Conservation (phyloP, 1,284 basidiomycete species). For the Malassezia vespertilionis region DNA sequence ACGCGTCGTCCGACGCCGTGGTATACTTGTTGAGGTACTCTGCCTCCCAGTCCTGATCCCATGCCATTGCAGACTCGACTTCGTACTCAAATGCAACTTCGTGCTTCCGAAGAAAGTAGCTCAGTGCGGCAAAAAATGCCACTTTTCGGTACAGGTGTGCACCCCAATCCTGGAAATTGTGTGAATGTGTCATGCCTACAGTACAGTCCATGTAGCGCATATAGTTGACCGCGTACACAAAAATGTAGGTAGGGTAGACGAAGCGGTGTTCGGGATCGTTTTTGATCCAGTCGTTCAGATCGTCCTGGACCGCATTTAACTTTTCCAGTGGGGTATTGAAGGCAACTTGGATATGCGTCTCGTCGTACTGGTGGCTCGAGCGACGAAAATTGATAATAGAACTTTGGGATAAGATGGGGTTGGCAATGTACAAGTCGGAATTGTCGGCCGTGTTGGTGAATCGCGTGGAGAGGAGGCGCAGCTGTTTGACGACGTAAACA, state of each 20-base stretch:
- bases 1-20: neutral
- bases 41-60: neutral
- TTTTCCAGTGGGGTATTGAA: slow-evolving; percentile 38
- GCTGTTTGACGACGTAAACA: slow-evolving; percentile 35
- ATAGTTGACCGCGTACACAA: slow-evolving; percentile 36
- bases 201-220: slow-evolving; percentile 38
- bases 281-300: slow-evolving; percentile 43
- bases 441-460: slow-evolving; percentile 29
- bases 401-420: slow-evolving; percentile 28
- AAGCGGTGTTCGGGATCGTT: slow-evolving; percentile 42
- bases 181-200: slow-evolving; percentile 42
- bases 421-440: slow-evolving; percentile 38
- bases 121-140: slow-evolving; percentile 39
- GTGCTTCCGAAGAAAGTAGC: slow-evolving; percentile 43
- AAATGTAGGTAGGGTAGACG: slow-evolving; percentile 35
- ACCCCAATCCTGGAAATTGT: slow-evolving; percentile 45
- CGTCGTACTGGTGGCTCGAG: slow-evolving; percentile 40
- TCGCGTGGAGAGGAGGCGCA: slow-evolving; percentile 36
- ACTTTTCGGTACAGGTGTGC: slow-evolving; percentile 34
- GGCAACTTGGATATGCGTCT: slow-evolving; percentile 33
- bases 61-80: neutral
- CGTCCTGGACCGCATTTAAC: slow-evolving; percentile 39
- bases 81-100: slow-evolving; percentile 27
- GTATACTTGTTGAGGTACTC: neutral
- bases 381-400: slow-evolving; percentile 40